Base-by-base conservation (phyloP, 1,139 yeast genomes). In the Suhomyces choctaworum region DNA sequence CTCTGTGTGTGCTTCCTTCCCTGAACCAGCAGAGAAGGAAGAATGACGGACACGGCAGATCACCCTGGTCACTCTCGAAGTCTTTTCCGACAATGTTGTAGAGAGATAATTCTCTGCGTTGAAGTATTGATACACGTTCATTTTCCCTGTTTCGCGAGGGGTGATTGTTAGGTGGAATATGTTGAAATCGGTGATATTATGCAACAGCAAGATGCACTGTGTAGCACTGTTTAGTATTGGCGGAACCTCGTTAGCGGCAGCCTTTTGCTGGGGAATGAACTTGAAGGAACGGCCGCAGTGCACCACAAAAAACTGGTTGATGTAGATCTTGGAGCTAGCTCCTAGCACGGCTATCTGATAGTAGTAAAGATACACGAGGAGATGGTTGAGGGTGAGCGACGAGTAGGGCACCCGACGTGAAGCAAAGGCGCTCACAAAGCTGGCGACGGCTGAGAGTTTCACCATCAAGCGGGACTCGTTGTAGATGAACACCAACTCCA, bases 361-460 rank as follows among this genome's bases (percentile, higher is more conserved):
- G 44, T 41, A 46, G 28, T 38, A 42, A 12, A 48, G 35, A 36
- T 47, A 48, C 13, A 47, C 39, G 19, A 48, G 40, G 14, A 48
- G 35, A 32, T 47, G 51, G 36, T 43, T 44, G 22, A 41, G 26
- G 25, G 48, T 45, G 25, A 48, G 31, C 2, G 38, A 31, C 3
- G 33, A 33, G 22, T 32, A 21, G 3, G 29, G 30, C 22, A 43
- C 20, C 10, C 36, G 28, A 3, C n/a, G 22, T n/a, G 28, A n/a
- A 15, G 43, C 36, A 26, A 40, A 38, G 11, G 50, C 28, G 34
- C 39, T 40, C 35, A 47, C 39, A 17, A 48, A 39, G 34, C 44
- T 42, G 20, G 40, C 35, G 7, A 48, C 45, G 29, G 42, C 44
- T 21, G 42, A 42, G 9, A 46, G 31, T 23, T 42, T 40, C 32